A percentile compares a stretch with the other conserved stretches of the same genome.
Evolutionary conservation across 768 basidiomycete species (phyloP).

Genomic region (Lentinula detonsa): DNA sequence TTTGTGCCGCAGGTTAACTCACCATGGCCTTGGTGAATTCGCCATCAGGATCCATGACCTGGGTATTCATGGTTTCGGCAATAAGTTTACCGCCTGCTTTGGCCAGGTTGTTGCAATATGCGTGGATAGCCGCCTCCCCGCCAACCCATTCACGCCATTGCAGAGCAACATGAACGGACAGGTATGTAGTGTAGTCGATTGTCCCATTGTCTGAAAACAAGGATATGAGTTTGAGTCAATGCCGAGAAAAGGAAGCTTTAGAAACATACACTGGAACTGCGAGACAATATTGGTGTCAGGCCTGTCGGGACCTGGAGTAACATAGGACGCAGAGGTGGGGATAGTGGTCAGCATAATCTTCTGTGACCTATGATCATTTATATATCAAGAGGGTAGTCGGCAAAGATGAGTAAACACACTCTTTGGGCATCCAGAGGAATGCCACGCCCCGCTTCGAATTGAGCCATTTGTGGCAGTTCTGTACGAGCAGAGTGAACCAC

Average conservation of each 20-base stretch:
- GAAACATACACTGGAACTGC: constrained; percentile 44
- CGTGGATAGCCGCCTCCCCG: constrained; percentile 65
- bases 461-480: constrained; percentile 68
- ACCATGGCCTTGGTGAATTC: constrained; percentile 69
- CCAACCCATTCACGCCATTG: constrained; percentile 70
- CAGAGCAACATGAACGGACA: constrained; percentile 56
- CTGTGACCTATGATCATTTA: constrained; percentile 43
- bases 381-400: neutral
- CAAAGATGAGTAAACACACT: constrained; percentile 18
- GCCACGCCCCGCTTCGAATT: constrained; percentile 46
- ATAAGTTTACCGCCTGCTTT: constrained; percentile 56
- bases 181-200: constrained; percentile 43
- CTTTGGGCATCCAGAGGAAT: constrained; percentile 30
- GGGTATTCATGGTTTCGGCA: constrained; percentile 54
- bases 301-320: constrained; percentile 35
- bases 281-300: constrained; percentile 31
- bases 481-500: neutral
- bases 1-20: neutral
- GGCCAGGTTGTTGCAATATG: constrained; percentile 67
- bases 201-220: constrained; percentile 53
- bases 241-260: neutral
- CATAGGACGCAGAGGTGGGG: constrained; percentile 49
- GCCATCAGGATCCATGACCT: constrained; percentile 45
- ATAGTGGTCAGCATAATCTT: constrained; percentile 52
- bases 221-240: constrained; percentile 16